These are phyloP conservation scores for Gymnopilus junonius DNA, from an alignment of 768 basidiomycete species.

Conservation along the genomic window DNA sequence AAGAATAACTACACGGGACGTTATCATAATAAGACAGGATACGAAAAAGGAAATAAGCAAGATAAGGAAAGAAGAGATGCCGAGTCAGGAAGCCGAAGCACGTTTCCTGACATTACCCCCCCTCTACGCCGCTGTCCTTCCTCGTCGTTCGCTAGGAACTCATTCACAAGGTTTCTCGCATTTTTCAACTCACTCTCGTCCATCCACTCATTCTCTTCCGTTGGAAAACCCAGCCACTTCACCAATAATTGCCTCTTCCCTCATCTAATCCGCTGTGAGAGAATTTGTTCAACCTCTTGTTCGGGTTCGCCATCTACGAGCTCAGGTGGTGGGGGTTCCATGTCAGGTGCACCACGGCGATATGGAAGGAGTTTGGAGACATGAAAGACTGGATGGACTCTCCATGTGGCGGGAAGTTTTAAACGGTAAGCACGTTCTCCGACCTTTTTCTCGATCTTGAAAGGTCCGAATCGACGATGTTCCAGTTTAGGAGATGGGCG, in stretches of 20 bases:
- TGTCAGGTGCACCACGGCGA: not conserved
- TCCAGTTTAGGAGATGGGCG: slow-evolving; percentile 4
- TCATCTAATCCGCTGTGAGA: not conserved
- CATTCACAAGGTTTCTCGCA: not conserved
- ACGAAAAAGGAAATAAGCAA: too few relatives aligned
- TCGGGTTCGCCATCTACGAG: not conserved
- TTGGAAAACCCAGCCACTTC: not conserved
- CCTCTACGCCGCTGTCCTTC: not conserved
- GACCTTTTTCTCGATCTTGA: slow-evolving; percentile 5
- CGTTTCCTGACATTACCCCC: not conserved
- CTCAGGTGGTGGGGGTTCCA: not conserved
- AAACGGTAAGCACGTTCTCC: slow-evolving; percentile 8
- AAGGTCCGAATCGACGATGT: slow-evolving; percentile 6
- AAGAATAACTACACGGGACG: too few relatives aligned
- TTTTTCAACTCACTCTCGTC: not conserved
- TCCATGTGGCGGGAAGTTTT: slow-evolving; percentile 8
- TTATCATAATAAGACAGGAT: too few relatives aligned
- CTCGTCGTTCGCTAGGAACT: not conserved
- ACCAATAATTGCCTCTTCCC: not conserved
- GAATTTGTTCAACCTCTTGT: not conserved
- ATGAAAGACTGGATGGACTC: slow-evolving; percentile 8
- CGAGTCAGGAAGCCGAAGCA: not conserved
- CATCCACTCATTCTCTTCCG: not conserved
- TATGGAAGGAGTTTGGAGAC: too few relatives aligned
- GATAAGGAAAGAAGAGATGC: too few relatives aligned